phyloP scores from a whole-genome alignment of 129 eudicot species.

The Centaurea solstitialis region DNA sequence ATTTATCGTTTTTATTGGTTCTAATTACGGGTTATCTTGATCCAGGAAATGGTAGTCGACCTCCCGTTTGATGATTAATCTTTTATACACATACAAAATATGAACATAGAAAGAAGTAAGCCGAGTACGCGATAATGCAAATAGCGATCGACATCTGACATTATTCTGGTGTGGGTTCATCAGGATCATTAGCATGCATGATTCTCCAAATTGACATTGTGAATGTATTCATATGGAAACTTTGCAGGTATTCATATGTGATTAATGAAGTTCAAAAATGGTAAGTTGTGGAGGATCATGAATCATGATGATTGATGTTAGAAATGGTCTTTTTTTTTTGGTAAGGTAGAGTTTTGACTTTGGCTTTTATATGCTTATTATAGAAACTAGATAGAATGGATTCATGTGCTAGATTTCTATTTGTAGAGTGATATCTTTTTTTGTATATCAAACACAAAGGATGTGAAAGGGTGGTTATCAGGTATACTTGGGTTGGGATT shows the following conservation, averaged over 20 bases:
- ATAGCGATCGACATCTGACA: constrained; percentile 14
- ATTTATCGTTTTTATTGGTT: not conserved
- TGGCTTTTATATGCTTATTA: constrained; percentile 3
- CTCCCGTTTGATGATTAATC: constrained; percentile 38
- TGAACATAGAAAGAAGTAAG: constrained; percentile 8
- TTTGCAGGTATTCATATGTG: not conserved
- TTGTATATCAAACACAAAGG: not conserved
- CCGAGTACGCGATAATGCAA: not conserved
- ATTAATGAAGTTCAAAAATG: not conserved
- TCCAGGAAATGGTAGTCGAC: constrained; percentile 70
- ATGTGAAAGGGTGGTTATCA: not conserved
- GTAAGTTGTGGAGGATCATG: constrained; percentile 2
- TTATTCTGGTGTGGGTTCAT: constrained; percentile 10
- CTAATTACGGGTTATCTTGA: constrained; percentile 21
- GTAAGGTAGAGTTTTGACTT: constrained; percentile 17
- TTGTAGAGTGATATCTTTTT: not conserved
- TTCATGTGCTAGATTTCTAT: constrained; percentile 13
- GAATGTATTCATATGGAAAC: not conserved
- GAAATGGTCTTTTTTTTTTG: not conserved
- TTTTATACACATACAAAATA: not conserved
- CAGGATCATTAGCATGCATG: constrained; percentile 12
- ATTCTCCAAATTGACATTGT: not conserved
- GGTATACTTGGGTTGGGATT: too few relatives aligned
- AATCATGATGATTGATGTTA: not conserved
- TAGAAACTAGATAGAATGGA: constrained; percentile 5